Conservation (phyloP, 257 asterid species). For the Petunia axillaris region DNA sequence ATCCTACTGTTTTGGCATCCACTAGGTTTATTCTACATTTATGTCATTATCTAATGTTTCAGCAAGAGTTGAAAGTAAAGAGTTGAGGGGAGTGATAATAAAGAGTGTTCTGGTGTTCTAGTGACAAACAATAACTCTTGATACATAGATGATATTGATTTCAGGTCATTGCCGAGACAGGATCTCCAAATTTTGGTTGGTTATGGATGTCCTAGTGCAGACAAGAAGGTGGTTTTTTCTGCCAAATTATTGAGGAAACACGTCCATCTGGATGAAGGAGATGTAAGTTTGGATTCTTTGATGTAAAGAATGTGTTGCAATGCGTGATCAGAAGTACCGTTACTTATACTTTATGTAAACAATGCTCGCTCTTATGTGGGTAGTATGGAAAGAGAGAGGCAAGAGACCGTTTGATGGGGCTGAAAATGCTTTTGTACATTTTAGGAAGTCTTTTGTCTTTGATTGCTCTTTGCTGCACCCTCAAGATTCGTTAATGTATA, state of each 20-base stretch:
- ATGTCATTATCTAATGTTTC: too few species aligned
- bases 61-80: too few species aligned
- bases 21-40: too few species aligned
- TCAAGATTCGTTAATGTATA: too few species aligned
- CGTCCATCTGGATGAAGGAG: constrained; percentile 94
- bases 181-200: constrained; percentile 95
- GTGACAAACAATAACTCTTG: not conserved
- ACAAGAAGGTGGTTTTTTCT: constrained; percentile 76
- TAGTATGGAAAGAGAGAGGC: too few species aligned
- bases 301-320: not conserved
- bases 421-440: too few species aligned
- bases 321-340: not conserved
- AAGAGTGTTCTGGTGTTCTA: not conserved
- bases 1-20: too few species aligned
- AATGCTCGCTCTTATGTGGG: too few species aligned
- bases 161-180: constrained; percentile 89
- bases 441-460: too few species aligned
- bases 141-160: constrained; percentile 35
- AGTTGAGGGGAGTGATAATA: too few species aligned
- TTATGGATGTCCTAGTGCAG: constrained; percentile 87
- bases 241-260: constrained; percentile 79
- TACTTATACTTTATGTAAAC: not conserved
- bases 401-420: too few species aligned
- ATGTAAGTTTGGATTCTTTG: constrained; percentile 61
- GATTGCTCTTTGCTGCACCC: too few species aligned